Percentiles rank a stretch among this genome's conserved stretches.
Conservation (phyloP, 352 stramenopile species). For the Globisporangium takayamanum region DNA sequence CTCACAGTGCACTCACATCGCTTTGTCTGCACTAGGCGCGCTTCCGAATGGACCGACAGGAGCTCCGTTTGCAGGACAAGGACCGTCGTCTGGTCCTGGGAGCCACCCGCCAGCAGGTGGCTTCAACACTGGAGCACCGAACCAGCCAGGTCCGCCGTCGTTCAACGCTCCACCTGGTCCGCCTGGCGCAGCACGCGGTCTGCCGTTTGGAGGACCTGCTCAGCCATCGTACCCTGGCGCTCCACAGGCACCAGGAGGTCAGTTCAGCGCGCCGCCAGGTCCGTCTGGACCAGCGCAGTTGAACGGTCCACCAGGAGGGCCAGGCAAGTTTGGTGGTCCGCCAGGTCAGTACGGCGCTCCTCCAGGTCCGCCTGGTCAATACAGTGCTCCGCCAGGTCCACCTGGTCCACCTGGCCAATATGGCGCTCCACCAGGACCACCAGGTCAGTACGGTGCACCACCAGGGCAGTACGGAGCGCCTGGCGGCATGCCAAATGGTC, state of each 20-base stretch:
- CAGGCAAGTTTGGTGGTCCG: neutral
- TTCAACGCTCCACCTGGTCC: constrained; percentile 13
- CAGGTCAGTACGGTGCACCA: constrained; percentile 14
- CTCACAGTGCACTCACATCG: too few species aligned
- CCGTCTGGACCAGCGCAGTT: constrained; percentile 12
- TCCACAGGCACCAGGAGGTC: constrained; percentile 6
- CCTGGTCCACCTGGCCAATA: constrained; percentile 9
- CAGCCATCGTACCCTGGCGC: constrained; percentile 9
- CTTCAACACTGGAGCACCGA: constrained; percentile 8
- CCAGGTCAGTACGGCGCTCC: constrained; percentile 3
- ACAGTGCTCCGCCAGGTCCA: neutral
- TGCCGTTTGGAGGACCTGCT: constrained; percentile 3
- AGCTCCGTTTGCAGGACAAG: constrained; percentile 19
- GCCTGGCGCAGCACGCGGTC: constrained; percentile 14
- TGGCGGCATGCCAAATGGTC: constrained; percentile 7
- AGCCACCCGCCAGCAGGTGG: constrained; percentile 8
- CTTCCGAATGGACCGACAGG: constrained; percentile 21
- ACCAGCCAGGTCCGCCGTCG: constrained; percentile 8
- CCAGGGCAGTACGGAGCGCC: constrained; percentile 12
- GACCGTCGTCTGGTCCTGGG: constrained; percentile 6
- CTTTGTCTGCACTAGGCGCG: constrained; percentile 1
- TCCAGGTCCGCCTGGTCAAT: neutral
- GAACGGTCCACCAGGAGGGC: constrained; percentile 1
- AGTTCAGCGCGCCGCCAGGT: neutral
- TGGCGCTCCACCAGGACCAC: neutral